Percentiles rank a stretch among this genome's conserved stretches.
Conservation (phyloP, 257 asterid genomes). For the Nicotiana knightiana region DNA sequence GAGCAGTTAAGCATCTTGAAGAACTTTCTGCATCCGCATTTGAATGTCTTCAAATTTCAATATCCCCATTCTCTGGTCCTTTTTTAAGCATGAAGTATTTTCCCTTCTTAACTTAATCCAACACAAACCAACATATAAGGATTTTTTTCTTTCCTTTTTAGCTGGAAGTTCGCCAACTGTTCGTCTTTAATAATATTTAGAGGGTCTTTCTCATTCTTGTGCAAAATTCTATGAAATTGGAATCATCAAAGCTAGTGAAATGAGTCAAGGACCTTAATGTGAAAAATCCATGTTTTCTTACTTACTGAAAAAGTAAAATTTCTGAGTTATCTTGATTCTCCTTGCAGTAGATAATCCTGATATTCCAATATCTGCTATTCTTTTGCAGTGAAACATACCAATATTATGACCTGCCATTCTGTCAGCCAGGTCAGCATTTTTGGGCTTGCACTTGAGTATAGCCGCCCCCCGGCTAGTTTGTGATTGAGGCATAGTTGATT, state of each 20-base stretch:
- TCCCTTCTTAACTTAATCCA: background rate
- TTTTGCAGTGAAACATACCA: constrained; percentile 91
- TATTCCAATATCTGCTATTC: constrained; percentile 18
- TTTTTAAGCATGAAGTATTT: background rate
- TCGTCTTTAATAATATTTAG: background rate
- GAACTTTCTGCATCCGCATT: constrained; percentile 3
- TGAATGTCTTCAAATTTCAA: background rate
- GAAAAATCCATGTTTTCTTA: background rate
- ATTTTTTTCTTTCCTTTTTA: background rate
- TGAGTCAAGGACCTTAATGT: background rate
- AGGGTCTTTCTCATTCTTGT: background rate
- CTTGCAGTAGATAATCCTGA: background rate
- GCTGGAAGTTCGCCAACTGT: background rate
- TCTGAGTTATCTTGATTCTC: background rate
- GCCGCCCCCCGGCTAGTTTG: background rate
- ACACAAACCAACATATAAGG: background rate
- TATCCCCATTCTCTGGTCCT: background rate
- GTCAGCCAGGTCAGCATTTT: constrained; percentile 76
- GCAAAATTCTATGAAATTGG: background rate
- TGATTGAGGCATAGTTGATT: background rate
- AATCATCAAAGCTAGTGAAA: background rate
- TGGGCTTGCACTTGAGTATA: constrained; percentile 18
- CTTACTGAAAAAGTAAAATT: background rate
- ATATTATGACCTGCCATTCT: constrained; percentile 79
- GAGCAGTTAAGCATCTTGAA: background rate